Evolutionary conservation across 495 filamentous ascomycete genomes (phyloP).

Genomic region (Neurospora sp.): DNA sequence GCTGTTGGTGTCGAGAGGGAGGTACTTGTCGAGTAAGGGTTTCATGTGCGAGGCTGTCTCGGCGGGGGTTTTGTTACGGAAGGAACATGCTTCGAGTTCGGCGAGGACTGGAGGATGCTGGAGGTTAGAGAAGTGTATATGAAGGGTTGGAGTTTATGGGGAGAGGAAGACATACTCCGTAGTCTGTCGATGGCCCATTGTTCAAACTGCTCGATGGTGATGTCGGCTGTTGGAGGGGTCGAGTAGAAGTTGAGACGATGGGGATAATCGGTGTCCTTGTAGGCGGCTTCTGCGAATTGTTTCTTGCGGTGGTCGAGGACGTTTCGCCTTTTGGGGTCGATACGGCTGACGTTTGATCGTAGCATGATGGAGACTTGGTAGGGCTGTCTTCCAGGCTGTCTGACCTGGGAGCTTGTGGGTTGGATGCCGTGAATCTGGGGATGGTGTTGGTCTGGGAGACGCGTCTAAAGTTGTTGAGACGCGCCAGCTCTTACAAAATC

Average conservation of each 20-base stretch:
- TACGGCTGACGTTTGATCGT: constrained; percentile 58
- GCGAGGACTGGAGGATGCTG: constrained; percentile 57
- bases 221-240: constrained; percentile 79
- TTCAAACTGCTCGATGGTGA: constrained; percentile 96
- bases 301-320: constrained; percentile 69
- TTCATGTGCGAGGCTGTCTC: constrained; percentile 75
- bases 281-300: constrained; percentile 68
- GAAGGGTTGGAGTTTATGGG: no score
- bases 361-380: constrained; percentile 48
- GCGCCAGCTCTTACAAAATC: not conserved
- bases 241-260: constrained; percentile 89
- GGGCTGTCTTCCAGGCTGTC: not conserved
- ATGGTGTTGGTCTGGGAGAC: not conserved
- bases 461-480: not conserved
- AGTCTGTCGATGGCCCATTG: constrained; percentile 98
- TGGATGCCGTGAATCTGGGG: not conserved
- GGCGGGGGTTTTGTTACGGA: constrained; percentile 71
- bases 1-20: constrained; percentile 72
- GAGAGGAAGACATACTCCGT: constrained; percentile 41
- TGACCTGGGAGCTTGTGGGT: not conserved
- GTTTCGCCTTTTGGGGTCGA: constrained; percentile 71
- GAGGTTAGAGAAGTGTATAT: not conserved
- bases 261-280: constrained; percentile 65
- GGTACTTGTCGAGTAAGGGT: constrained; percentile 72
- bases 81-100: constrained; percentile 91